These are phyloP conservation scores for Rosa lucieae DNA, from an alignment of 306 rosid genomes.

Conservation along the genomic window DNA sequence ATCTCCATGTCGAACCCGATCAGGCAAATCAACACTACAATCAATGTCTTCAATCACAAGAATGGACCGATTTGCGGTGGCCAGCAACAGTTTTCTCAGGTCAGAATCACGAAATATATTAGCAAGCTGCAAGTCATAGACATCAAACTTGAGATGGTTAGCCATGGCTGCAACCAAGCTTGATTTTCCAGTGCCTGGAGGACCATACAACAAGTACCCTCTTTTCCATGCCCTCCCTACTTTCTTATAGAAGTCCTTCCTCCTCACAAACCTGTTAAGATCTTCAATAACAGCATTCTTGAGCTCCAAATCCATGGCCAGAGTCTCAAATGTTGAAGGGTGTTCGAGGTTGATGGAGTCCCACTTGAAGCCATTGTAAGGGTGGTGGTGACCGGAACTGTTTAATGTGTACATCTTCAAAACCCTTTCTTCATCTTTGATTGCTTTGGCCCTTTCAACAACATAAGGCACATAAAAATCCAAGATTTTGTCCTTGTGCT, in stretches of 20 bases:
- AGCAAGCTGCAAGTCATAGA: constrained; percentile 74
- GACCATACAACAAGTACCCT: constrained; percentile 80
- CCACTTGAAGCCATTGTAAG: constrained; percentile 51
- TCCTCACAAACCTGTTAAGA: constrained; percentile 59
- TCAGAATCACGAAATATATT: constrained; percentile 65
- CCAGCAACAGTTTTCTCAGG: constrained; percentile 62
- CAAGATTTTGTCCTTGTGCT: constrained; percentile 38
- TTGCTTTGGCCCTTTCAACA: constrained; percentile 42
- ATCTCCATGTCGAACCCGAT: constrained; percentile 47
- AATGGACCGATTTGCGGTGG: constrained; percentile 74
- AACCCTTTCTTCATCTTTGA: constrained; percentile 45
- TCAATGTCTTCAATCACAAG: constrained; percentile 91
- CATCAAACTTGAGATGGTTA: constrained; percentile 75
- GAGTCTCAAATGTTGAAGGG: constrained; percentile 73
- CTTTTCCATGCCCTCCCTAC: constrained; percentile 95
- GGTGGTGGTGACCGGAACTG: constrained; percentile 3
- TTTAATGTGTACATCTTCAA: constrained; percentile 73
- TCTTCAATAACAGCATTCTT: constrained; percentile 55
- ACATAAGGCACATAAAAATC: constrained; percentile 51
- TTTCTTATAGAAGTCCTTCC: constrained; percentile 72
- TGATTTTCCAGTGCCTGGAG: constrained; percentile 92
- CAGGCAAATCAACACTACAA: constrained; percentile 69
- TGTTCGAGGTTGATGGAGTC: constrained; percentile 75
- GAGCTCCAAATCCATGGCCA: constrained; percentile 65
- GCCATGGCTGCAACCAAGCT: constrained; percentile 96